A percentile compares a stretch with the other conserved stretches of the same genome.
phyloP scores from a whole-genome alignment of 768 basidiomycete genomes.

The Trametes gibbosa region DNA sequence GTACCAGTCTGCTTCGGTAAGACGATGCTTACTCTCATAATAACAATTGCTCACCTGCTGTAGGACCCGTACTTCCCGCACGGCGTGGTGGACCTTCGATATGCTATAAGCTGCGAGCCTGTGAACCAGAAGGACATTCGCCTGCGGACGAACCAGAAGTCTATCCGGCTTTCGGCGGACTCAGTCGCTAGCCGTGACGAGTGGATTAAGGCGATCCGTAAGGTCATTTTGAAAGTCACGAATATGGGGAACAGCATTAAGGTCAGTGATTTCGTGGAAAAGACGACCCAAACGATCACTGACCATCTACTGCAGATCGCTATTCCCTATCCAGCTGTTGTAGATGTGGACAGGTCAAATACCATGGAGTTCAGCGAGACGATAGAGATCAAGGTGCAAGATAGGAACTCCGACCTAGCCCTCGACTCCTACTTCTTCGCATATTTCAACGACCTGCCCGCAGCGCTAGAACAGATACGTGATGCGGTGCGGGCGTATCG shows the following conservation, averaged over 20 bases:
- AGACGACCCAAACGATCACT: not conserved
- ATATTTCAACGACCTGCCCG: conserved; percentile 82
- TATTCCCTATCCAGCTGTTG: conserved; percentile 85
- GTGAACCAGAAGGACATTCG: conserved; percentile 76
- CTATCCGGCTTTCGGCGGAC: conserved; percentile 68
- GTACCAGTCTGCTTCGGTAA: conserved; percentile 91
- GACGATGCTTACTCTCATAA: conserved; percentile 16
- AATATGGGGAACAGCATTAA: conserved; percentile 97
- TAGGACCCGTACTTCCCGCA: conserved; percentile 98
- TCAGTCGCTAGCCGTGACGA: conserved; percentile 83
- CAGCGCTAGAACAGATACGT: conserved; percentile 78
- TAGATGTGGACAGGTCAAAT: conserved; percentile 84
- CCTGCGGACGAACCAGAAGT: conserved; percentile 79
- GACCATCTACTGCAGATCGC: conserved; percentile 61
- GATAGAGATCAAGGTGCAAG: conserved; percentile 89
- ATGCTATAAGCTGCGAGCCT: conserved; percentile 86
- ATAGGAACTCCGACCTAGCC: conserved; percentile 74
- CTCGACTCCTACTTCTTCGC: conserved; percentile 93
- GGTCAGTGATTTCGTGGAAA: conserved; percentile 37
- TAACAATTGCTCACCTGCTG: not conserved
- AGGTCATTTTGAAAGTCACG: conserved; percentile 93
- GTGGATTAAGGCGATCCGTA: conserved; percentile 94
- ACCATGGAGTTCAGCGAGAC: conserved; percentile 97
- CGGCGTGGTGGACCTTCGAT: conserved; percentile 93
- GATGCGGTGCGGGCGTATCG: conserved; percentile 65